These are phyloP conservation scores for Dictyostelium gargantuum DNA, from an alignment of 208 protist genomes.

Conservation along the genomic window DNA sequence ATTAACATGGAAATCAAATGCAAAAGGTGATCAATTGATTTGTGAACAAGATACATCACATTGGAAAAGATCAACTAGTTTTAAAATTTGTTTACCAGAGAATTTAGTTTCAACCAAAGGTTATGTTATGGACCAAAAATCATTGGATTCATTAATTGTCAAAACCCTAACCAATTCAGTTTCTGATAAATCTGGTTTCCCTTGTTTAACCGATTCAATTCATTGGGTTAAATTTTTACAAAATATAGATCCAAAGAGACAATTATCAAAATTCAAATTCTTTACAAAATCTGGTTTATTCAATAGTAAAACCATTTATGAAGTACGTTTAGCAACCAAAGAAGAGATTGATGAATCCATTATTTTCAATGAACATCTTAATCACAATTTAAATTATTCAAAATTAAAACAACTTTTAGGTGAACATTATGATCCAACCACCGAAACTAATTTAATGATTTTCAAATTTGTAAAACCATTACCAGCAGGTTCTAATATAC, in stretches of 20 bases:
- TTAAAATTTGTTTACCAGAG: not conserved
- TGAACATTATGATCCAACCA: not conserved
- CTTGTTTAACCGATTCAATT: not conserved
- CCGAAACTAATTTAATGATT: not conserved
- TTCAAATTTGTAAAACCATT: not conserved
- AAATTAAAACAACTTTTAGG: not conserved
- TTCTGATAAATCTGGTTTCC: not conserved
- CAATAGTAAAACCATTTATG: not conserved
- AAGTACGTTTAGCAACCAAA: constrained; percentile 4
- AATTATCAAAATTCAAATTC: not conserved
- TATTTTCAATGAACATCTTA: not conserved
- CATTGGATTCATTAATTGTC: not conserved
- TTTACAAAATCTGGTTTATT: not conserved
- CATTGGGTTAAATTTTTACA: not conserved
- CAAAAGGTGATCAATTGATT: not conserved
- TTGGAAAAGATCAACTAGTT: not conserved
- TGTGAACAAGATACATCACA: not conserved
- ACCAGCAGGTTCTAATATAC: no score
- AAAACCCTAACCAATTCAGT: not conserved
- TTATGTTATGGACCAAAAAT: not conserved
- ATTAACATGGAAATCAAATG: not conserved
- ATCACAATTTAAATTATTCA: not conserved
- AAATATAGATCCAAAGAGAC: not conserved
- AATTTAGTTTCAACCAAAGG: not conserved
- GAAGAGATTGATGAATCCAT: not conserved